These are phyloP conservation scores for Mycena alexandri DNA, from an alignment of 768 basidiomycete species.

Conservation along the genomic window DNA sequence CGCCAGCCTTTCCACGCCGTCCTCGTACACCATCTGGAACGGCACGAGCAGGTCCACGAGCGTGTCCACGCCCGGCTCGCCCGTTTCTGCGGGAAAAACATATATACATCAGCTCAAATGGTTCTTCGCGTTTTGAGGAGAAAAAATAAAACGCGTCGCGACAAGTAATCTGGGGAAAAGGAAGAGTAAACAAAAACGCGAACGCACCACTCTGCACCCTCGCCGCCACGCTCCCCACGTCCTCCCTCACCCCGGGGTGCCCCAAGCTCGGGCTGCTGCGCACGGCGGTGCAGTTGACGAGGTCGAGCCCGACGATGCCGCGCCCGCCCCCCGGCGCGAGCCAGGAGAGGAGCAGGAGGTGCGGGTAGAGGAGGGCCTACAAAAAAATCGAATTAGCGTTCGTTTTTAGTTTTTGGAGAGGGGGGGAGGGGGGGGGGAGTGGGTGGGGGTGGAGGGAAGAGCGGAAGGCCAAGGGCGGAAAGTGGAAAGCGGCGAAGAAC, in stretches of 20 bases:
- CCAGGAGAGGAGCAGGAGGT: constrained; percentile 90
- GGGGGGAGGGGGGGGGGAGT: no score
- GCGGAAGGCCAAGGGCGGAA: no score
- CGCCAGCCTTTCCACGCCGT: constrained; percentile 89
- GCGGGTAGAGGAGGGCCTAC: constrained; percentile 74
- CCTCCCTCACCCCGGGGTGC: constrained; percentile 85
- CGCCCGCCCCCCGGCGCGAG: constrained; percentile 84
- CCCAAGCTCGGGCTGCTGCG: constrained; percentile 85
- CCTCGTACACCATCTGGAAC: constrained; percentile 91
- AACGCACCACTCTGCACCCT: constrained; percentile 63
- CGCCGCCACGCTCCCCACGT: constrained; percentile 90
- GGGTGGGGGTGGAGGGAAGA: no score
- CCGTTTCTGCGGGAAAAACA: constrained; percentile 15
- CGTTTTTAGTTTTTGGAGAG: background rate
- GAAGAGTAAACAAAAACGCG: no score
- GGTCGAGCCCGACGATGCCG: constrained; percentile 87
- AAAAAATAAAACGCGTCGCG: no score
- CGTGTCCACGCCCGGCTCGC: constrained; percentile 52
- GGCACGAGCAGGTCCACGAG: constrained; percentile 83
- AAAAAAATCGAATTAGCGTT: background rate
- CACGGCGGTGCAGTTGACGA: constrained; percentile 89
- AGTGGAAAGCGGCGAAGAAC: no score
- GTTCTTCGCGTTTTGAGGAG: no score
- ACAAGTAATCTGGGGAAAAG: no score
- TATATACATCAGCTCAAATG: no score